Conservation (phyloP, 2,329 filamentous ascomycete genomes). For the Chaetomium sp. region DNA sequence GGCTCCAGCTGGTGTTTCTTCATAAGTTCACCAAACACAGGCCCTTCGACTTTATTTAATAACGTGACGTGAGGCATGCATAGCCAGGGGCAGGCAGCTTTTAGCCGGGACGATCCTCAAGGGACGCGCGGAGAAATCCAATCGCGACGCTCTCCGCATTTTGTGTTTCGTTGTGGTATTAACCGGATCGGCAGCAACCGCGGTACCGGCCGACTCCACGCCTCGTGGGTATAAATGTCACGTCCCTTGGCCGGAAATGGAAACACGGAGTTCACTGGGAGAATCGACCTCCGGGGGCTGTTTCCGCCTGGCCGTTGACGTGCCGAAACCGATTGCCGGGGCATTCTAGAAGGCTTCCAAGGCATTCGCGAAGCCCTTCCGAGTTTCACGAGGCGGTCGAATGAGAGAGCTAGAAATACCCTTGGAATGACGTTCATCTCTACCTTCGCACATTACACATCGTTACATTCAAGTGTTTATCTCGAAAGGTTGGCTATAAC, state of each 20-base stretch:
- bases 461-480: too few species aligned
- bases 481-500: too few species aligned
- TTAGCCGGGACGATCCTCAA: conserved; percentile 6
- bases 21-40: background rate
- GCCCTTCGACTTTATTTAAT: background rate
- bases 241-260: background rate
- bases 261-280: background rate
- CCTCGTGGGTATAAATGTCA: background rate
- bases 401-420: too few species aligned
- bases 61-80: background rate
- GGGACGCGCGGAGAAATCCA: background rate
- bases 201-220: background rate
- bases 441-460: too few species aligned
- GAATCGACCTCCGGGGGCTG: background rate
- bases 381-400: too few species aligned
- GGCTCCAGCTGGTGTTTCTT: background rate
- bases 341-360: too few species aligned
- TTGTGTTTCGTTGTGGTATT: background rate
- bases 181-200: conserved; percentile 3
- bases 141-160: conserved; percentile 1
- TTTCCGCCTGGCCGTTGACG: too few species aligned
- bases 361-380: too few species aligned
- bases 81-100: background rate
- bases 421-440: background rate
- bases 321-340: too few species aligned